These are phyloP conservation scores for Amanita pseudoporphyria DNA, from an alignment of 768 basidiomycete genomes.

Conservation along the genomic window DNA sequence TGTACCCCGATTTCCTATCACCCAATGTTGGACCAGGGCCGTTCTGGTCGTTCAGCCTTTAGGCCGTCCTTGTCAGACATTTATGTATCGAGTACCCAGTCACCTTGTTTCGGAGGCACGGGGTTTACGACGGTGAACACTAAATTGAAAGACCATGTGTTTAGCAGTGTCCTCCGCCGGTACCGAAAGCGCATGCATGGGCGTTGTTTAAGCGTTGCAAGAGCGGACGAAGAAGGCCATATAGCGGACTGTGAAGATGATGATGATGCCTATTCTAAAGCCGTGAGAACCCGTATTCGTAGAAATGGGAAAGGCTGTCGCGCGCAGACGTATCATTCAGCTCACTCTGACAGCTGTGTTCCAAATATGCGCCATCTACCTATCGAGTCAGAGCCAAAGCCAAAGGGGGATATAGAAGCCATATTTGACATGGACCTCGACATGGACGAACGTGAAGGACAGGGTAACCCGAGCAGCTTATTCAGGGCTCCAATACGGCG, in stretches of 20 bases:
- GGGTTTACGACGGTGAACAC: constrained; percentile 94
- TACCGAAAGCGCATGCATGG: constrained; percentile 47
- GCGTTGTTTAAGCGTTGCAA: constrained; percentile 25
- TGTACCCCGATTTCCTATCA: not conserved
- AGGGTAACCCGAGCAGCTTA: constrained; percentile 8
- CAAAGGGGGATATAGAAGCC: constrained; percentile 15
- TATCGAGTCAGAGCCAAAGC: constrained; percentile 40
- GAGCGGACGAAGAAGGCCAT: constrained; percentile 47
- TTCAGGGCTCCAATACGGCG: constrained; percentile 29
- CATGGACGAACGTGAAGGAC: constrained; percentile 10
- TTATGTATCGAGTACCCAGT: constrained; percentile 23
- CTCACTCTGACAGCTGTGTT: constrained; percentile 26
- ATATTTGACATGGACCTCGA: constrained; percentile 39
- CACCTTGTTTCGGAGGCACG: constrained; percentile 73
- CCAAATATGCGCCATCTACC: constrained; percentile 50
- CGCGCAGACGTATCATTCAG: constrained; percentile 28
- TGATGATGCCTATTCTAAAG: constrained; percentile 13
- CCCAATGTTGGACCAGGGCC: constrained; percentile 20
- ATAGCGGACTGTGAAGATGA: constrained; percentile 20
- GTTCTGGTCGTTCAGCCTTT: constrained; percentile 24
- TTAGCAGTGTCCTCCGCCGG: constrained; percentile 76
- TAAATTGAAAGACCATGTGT: constrained; percentile 91
- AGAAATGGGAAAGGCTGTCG: constrained; percentile 29
- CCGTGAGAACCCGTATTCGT: constrained; percentile 21
- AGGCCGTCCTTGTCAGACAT: constrained; percentile 33